These are phyloP conservation scores for Corchorus olitorius DNA, from an alignment of 345 rosid genomes.

Conservation along the genomic window DNA sequence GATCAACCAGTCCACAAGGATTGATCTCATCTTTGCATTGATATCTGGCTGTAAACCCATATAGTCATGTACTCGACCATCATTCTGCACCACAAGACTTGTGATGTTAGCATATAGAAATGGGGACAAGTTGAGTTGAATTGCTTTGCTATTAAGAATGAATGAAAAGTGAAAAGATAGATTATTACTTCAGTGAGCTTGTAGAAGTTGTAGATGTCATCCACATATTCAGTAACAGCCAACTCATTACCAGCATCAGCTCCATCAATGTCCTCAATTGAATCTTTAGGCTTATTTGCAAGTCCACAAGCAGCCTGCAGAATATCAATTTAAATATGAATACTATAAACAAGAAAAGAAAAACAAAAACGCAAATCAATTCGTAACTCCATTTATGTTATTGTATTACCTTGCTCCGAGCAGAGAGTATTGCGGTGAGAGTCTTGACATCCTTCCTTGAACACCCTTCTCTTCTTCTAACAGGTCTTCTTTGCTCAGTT, in stretches of 20 bases:
- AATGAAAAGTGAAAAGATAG: neutral
- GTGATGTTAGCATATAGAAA: neutral
- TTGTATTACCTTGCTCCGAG: constrained; percentile 69
- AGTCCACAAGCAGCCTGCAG: constrained; percentile 61
- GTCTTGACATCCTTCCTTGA: constrained; percentile 49
- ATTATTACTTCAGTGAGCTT: constrained; percentile 58
- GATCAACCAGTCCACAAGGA: constrained; percentile 82
- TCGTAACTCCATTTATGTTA: neutral
- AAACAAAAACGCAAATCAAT: neutral
- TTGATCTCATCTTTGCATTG: constrained; percentile 82
- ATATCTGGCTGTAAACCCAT: constrained; percentile 73
- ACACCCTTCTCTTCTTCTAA: constrained; percentile 33
- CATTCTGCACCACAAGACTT: constrained; percentile 39
- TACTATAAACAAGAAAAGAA: neutral
- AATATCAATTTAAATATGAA: neutral
- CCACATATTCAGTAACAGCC: constrained; percentile 86
- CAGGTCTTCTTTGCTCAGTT: constrained; percentile 35
- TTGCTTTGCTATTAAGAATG: too few relatives aligned
- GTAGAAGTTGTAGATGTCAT: constrained; percentile 83
- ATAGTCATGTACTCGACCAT: constrained; percentile 57
- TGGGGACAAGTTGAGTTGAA: neutral
- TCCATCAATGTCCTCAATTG: constrained; percentile 58
- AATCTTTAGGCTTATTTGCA: constrained; percentile 36
- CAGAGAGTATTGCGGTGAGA: constrained; percentile 61
- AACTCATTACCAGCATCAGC: constrained; percentile 63